Evolutionary conservation across 371 early-diverging fungal genomes (phyloP), one percentile per base, ranked within the genome.

Genomic region (Syncephalastrum contaminatum): DNA sequence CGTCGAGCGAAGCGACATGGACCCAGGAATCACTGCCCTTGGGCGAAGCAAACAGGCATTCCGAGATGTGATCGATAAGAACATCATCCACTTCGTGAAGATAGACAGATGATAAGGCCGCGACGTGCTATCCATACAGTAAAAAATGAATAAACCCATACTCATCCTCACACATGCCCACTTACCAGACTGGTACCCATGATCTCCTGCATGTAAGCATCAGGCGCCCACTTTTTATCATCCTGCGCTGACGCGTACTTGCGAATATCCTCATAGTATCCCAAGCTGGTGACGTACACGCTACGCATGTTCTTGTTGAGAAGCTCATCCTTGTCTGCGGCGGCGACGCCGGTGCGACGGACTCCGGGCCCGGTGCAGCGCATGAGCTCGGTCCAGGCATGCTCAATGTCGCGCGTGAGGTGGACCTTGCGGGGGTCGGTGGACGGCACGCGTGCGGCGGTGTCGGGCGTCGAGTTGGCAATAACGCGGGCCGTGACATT

Each of bases 71-170:
- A 16, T 72, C 63, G 7, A 81, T 73, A 18, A 88, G 69, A 6
- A 78, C 72, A 68, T 88, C 84, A 62, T 88, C 88, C 54, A 88
- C 62, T 65, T 85, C 79, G 30, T 81, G 81, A 18, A 88, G 67
- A 56, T 81, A 82, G 14, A 83, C 66, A 19, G 82, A 80, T 0
- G 83, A 67, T 36, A 86, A 53, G 2, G 77, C 77, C 2, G 84
- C 83, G 15, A 88, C 67, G 67, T 85, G 83, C 82, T 85, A 73
- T 4, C 45, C 13, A 25, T 14, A 42, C 15, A 10, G 12, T 8
- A 6, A 43, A 30, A 30, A 48, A 15, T 15, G 39, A 30, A n/a
- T 13, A 8, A 48, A 16, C 14, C 8, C 18, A 27, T 19, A 21
- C 36, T 30, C 36, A 2, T 12, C 2, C 10, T 30, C 3, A 30